Percentiles rank a stretch among this genome's conserved stretches.
Evolutionary conservation across 129 eudicot species (phyloP).

Genomic region (Artemisia tridentata): DNA sequence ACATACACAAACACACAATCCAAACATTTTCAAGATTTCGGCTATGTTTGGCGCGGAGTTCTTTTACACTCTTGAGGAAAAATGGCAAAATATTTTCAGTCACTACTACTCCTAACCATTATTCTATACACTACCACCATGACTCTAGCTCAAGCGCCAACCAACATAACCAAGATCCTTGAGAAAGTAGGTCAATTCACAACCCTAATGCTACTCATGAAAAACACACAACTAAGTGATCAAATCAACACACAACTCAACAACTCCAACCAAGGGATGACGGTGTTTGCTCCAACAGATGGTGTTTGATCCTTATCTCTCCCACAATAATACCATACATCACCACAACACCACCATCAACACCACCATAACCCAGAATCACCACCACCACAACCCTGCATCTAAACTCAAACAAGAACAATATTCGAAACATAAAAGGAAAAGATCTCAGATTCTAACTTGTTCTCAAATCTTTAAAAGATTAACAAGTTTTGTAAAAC

Average conservation of each 20-base stretch:
- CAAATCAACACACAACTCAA: conserved; percentile 62
- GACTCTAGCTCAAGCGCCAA: conserved; percentile 55
- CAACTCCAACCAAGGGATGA: conserved; percentile 75
- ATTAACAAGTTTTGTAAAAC: no score
- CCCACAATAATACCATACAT: no score
- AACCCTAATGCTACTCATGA: conserved; percentile 12
- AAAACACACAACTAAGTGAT: conserved; percentile 11
- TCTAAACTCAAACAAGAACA: no score
- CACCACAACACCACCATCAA: no score
- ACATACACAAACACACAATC: neutral
- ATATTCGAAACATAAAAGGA: no score
- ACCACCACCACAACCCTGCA: no score
- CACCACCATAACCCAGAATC: no score
- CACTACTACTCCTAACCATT: conserved; percentile 27
- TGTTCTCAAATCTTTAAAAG: no score
- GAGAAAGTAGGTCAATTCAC: conserved; percentile 27
- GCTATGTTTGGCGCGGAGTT: no score
- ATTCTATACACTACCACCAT: conserved; percentile 31
- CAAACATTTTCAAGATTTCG: conserved; percentile 25
- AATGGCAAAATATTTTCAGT: conserved; percentile 30
- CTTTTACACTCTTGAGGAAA: conserved; percentile 18
- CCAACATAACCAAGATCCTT: conserved; percentile 74
- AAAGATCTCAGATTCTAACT: no score
- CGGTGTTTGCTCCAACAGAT: conserved; percentile 83
- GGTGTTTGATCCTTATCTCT: no score